Base-by-base conservation (phyloP, 495 filamentous ascomycete species). In the Paragyromitra xinjiangensis region DNA sequence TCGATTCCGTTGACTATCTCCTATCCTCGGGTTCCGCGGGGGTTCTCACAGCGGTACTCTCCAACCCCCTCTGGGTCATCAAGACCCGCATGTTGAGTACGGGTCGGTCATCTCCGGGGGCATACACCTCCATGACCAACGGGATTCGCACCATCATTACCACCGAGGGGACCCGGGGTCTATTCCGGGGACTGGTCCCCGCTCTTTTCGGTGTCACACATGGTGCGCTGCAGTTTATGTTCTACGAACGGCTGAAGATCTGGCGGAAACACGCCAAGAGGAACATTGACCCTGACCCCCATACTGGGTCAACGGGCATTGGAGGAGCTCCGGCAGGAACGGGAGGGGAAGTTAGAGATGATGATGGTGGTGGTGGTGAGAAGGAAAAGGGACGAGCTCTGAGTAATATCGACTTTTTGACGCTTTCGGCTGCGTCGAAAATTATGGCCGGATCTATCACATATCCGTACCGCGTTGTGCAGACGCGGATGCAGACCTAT, bases 1-100 rank as follows among this genome's bases (percentile, higher is more conserved):
- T 95, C 2, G 85, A 88, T n/a, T 90, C 91, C 8, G 85, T 86
- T 51, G 94, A 97, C 82, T 97, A 93, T 84, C 94, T 98, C 82
- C 80, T 91, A 62, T 90, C 95, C 29, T 95, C 93, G 50, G 91
- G 90, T 44, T 84, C 87, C 59, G 92, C 94, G 68, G 94, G 94
- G 88, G 83, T 85, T 40, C 80, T 92, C 22, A 95, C 93, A 5
- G 91, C 93, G 45, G 82, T 94, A 34, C 85, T 92, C 74, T 98
- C 96, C 62, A 99, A 99, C 82, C 95, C 95, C 4, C 92, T 99
- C 81, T 99, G 95, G 95, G 95, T 99, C 6, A 89, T 99, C 82
- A 98, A 98, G 84, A 99, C 95, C 2, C 92, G 95, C 64, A 98
- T 99, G 95, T 86, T 99, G 12, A 92, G 94, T 40, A 93, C 91